Percentiles rank a stretch among this genome's conserved stretches.
phyloP scores from a whole-genome alignment of 164 flowering plant genomes.

The Sedum album region DNA sequence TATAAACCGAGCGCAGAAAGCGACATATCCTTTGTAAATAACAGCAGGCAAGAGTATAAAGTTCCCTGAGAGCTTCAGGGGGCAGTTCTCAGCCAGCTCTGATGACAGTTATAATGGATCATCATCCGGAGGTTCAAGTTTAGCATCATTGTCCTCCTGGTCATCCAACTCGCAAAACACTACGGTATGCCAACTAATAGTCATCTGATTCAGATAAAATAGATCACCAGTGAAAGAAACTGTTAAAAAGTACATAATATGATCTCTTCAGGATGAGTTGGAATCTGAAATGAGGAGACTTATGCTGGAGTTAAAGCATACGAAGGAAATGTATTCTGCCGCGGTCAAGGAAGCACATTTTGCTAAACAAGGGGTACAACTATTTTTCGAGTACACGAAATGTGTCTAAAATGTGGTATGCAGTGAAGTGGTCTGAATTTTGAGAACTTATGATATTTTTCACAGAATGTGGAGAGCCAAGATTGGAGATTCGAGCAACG shows the following conservation, averaged over 20 bases:
- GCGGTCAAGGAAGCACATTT: slow-evolving; percentile 2
- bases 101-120: slow-evolving; percentile 41
- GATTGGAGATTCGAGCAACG: slow-evolving; percentile 26
- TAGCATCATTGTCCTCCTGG: slow-evolving; percentile 18
- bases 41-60: slow-evolving; percentile 14
- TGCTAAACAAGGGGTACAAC: not conserved
- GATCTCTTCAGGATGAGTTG: not conserved
- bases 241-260: not conserved
- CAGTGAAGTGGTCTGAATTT: not conserved
- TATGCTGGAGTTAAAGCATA: slow-evolving; percentile 1
- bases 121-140: slow-evolving; percentile 45
- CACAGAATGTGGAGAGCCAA: slow-evolving; percentile 29
- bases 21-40: slow-evolving; percentile 21
- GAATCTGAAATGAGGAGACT: slow-evolving; percentile 5
- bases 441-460: not conserved
- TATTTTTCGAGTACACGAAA: not conserved
- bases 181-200: not conserved
- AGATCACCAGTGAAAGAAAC: not conserved
- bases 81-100: slow-evolving; percentile 22
- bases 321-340: not conserved
- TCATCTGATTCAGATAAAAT: not conserved
- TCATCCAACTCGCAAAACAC: not conserved
- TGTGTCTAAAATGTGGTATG: not conserved
- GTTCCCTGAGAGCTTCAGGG: slow-evolving; percentile 12
- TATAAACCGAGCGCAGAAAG: not conserved